Percentiles rank a stretch among this genome's conserved stretches.
Evolutionary conservation across 768 basidiomycete genomes (phyloP).

Genomic region (Rhodosporidiobolus sp.): DNA sequence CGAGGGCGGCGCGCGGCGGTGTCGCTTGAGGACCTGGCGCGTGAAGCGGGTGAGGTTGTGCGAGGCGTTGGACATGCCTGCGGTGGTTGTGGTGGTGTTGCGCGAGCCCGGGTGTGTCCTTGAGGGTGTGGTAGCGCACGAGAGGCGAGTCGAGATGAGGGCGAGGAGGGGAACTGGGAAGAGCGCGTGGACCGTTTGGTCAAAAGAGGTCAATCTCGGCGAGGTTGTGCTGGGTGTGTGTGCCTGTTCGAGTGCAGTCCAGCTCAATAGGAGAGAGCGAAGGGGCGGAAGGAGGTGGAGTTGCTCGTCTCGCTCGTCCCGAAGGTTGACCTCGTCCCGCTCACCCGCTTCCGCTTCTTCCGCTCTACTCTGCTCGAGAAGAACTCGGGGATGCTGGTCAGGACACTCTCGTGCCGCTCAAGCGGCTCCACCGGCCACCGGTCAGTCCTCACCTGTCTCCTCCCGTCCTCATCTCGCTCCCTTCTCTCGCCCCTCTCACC

Average conservation of each 20-base stretch:
- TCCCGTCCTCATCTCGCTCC: neutral
- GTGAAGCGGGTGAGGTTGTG: constrained; percentile 52
- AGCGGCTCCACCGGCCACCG: too few relatives aligned
- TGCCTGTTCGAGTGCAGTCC: too few relatives aligned
- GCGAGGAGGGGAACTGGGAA: too few relatives aligned
- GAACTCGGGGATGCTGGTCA: neutral
- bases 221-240: too few relatives aligned
- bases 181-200: too few relatives aligned
- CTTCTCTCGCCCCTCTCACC: neutral
- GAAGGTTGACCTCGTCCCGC: neutral
- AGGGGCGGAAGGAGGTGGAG: neutral
- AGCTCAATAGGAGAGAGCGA: too few relatives aligned
- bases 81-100: neutral
- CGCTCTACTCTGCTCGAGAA: too few relatives aligned
- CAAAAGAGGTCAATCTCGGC: too few relatives aligned
- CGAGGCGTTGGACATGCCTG: constrained; percentile 38
- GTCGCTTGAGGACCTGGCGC: constrained; percentile 50
- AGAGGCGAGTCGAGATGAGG: neutral
- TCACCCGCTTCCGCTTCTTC: neutral
- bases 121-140: neutral
- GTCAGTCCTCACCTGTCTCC: neutral
- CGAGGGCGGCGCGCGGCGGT: constrained; percentile 49
- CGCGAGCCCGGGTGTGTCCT: neutral
- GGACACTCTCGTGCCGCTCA: neutral
- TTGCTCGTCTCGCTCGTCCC: neutral